Evolutionary conservation across 2,329 filamentous ascomycete species (phyloP).

Genomic region (Trichoderma aggressivum): DNA sequence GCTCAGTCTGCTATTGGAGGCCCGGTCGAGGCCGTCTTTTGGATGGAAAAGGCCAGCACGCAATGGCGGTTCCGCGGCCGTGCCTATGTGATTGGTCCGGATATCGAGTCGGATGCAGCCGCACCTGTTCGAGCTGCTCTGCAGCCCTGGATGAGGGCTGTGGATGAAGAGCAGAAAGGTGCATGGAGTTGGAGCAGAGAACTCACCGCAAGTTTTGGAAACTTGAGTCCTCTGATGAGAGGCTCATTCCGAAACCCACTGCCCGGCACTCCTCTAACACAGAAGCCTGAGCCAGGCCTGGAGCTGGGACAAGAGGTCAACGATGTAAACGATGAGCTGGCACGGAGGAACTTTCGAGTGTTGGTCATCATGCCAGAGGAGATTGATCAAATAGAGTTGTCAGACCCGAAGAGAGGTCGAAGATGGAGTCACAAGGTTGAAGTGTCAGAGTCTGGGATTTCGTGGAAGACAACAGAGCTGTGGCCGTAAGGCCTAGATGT

Average conservation of each 20-base stretch:
- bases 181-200: constrained; percentile 77
- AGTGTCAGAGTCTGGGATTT: constrained; percentile 37
- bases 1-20: constrained; percentile 59
- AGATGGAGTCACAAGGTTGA: constrained; percentile 67
- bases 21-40: constrained; percentile 79
- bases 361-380: constrained; percentile 76
- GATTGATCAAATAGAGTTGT: constrained; percentile 72
- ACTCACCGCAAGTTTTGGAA: constrained; percentile 85
- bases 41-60: constrained; percentile 64
- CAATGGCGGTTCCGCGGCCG: constrained; percentile 84
- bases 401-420: constrained; percentile 58
- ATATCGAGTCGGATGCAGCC: constrained; percentile 50
- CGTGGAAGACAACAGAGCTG: constrained; percentile 67
- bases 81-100: constrained; percentile 70
- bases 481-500: constrained; percentile 53
- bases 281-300: constrained; percentile 43
- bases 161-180: not conserved
- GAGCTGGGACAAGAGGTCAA: constrained; percentile 62
- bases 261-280: constrained; percentile 59
- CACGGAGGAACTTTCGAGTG: constrained; percentile 74
- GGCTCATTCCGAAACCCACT: constrained; percentile 71
- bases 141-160: constrained; percentile 56
- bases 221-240: constrained; percentile 76
- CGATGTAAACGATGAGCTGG: constrained; percentile 66
- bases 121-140: constrained; percentile 58